Conservation (phyloP, 139 green algal species). For the Chlamydomonas incerta region DNA sequence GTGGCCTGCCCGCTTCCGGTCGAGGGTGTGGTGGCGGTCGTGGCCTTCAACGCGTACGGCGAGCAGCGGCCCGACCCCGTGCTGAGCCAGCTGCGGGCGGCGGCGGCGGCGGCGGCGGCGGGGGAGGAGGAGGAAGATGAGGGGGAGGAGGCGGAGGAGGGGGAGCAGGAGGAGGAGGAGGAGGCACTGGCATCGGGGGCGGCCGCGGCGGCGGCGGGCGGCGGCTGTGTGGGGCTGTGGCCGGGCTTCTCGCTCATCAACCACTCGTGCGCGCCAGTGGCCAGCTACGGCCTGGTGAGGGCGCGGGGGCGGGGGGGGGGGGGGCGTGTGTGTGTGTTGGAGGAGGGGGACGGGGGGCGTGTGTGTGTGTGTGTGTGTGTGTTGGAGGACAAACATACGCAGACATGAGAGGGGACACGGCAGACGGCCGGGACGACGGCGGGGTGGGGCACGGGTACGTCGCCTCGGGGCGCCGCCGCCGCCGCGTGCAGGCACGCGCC, state of each 20-base stretch:
- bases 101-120: background rate
- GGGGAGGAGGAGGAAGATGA: background rate
- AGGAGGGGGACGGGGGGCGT: no score
- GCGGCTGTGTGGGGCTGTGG: conserved; percentile 27
- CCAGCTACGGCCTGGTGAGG: conserved; percentile 27
- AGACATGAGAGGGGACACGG: no score
- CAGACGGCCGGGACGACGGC: no score
- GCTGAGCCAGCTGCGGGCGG: background rate
- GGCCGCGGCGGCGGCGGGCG: background rate
- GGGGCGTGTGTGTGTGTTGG: no score
- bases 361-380: no score
- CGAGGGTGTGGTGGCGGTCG: background rate
- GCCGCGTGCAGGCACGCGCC: no score
- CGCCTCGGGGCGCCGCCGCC: no score
- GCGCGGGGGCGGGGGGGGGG: no score
- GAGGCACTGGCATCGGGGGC: background rate
- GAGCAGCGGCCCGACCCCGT: background rate
- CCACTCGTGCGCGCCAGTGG: conserved; percentile 41
- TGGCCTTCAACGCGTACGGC: conserved; percentile 20
- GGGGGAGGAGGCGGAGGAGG: background rate
- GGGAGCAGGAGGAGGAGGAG: background rate
- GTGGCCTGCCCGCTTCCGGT: background rate
- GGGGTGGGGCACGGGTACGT: no score
- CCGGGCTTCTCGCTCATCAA: conserved; percentile 45
- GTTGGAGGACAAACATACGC: no score